Evolutionary conservation across 2,329 filamentous ascomycete species (phyloP).

Genomic region (Tolypocladium tundrense): DNA sequence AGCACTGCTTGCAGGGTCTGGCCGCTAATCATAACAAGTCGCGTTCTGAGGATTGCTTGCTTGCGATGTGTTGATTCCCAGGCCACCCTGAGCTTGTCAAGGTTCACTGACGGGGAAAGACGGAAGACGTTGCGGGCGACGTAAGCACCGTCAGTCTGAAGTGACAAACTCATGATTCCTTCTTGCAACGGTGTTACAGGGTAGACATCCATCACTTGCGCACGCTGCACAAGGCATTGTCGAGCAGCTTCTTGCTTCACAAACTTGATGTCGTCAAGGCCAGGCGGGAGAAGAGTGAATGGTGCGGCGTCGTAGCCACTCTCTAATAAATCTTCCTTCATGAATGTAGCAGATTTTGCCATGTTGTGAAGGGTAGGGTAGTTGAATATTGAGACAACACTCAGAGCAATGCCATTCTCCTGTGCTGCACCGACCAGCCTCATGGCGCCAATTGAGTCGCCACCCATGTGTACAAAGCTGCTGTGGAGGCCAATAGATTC

Average conservation of each 20-base stretch:
- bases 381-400: neutral
- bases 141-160: neutral
- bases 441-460: neutral
- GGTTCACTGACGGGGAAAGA: neutral
- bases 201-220: neutral
- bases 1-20: neutral
- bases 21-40: neutral
- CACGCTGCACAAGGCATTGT: neutral
- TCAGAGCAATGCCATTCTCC: neutral
- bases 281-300: neutral
- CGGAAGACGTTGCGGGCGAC: neutral
- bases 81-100: neutral
- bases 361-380: neutral
- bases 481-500: neutral
- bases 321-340: neutral
- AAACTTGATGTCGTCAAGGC: neutral
- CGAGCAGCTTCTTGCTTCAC: neutral
- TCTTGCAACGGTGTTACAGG: slow-evolving; percentile 2
- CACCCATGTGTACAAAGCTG: neutral
- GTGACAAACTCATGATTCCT: slow-evolving; percentile 1
- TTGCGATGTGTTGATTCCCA: neutral
- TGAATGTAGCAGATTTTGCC: neutral
- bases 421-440: neutral
- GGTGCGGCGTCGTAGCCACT: neutral
- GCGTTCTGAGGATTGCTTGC: neutral